A percentile compares a stretch with the other conserved stretches of the same genome.
Conservation (phyloP, 75 land plant species). For the Pinus taeda region DNA sequence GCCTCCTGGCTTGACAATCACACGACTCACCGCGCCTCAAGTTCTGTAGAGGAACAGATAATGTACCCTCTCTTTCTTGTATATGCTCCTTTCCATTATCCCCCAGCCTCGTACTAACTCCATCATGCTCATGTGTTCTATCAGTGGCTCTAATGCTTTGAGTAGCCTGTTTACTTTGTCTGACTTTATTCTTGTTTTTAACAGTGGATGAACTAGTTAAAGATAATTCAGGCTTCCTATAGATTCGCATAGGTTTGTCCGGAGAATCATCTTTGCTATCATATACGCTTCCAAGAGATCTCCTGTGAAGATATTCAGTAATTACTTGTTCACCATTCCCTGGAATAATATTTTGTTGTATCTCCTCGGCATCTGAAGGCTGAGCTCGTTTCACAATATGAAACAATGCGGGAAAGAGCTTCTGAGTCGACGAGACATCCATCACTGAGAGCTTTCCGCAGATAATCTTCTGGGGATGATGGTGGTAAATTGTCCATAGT, state of each 20-base stretch:
- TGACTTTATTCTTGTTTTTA: constrained; percentile 6
- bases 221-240: constrained; percentile 71
- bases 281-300: constrained; percentile 18
- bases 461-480: no score
- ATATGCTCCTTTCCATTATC: constrained; percentile 57
- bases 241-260: constrained; percentile 46
- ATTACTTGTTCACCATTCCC: constrained; percentile 53
- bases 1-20: constrained; percentile 85
- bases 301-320: constrained; percentile 55
- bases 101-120: constrained; percentile 31
- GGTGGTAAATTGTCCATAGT: no score
- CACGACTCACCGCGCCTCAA: constrained; percentile 59
- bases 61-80: constrained; percentile 77
- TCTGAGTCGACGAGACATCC: no score
- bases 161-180: constrained; percentile 10
- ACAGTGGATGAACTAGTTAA: constrained; percentile 13
- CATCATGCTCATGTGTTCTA: constrained; percentile 14
- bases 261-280: constrained; percentile 7
- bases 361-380: no score
- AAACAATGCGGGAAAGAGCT: no score
- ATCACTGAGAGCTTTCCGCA: no score
- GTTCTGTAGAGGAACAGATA: constrained; percentile 47
- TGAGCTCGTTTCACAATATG: no score
- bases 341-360: constrained; percentile 41
- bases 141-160: constrained; percentile 18